Conservation (phyloP, 2,329 filamentous ascomycete species). For the Sclerotinia glacialis region DNA sequence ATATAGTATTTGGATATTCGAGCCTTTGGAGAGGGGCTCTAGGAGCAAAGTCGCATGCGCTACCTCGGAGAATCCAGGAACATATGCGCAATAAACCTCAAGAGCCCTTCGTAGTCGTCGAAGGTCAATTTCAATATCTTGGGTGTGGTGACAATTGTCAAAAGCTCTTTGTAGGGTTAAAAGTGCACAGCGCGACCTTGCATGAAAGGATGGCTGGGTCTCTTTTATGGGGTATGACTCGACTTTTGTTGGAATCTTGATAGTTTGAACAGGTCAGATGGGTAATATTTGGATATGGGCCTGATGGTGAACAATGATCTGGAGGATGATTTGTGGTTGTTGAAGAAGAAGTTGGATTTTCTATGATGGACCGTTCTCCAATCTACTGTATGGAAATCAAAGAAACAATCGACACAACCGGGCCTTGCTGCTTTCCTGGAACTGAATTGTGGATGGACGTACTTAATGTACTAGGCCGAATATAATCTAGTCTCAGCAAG, state of each 20-base stretch:
- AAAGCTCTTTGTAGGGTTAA: slow-evolving; percentile 27
- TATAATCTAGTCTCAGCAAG: neutral
- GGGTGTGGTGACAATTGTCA: slow-evolving; percentile 20
- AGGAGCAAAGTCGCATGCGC: slow-evolving; percentile 36
- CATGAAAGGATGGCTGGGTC: slow-evolving; percentile 32
- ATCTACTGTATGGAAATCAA: slow-evolving; percentile 18
- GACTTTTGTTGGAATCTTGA: slow-evolving; percentile 16
- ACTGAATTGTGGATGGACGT: neutral
- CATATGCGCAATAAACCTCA: slow-evolving; percentile 35
- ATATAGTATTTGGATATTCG: slow-evolving; percentile 21
- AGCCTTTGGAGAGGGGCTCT: slow-evolving; percentile 25
- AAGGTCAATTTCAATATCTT: slow-evolving; percentile 7
- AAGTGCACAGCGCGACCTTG: slow-evolving; percentile 37
- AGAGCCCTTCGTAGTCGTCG: slow-evolving; percentile 9
- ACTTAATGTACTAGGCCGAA: neutral
- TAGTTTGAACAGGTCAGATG: neutral
- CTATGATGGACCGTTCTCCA: neutral
- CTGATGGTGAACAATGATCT: neutral
- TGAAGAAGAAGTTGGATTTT: neutral
- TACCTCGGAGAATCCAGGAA: slow-evolving; percentile 31
- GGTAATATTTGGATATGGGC: slow-evolving; percentile 11
- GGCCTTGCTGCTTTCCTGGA: slow-evolving; percentile 14
- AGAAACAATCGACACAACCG: slow-evolving; percentile 19
- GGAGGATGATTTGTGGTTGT: slow-evolving; percentile 6
- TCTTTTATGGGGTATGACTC: slow-evolving; percentile 22